Conservation (phyloP, 2,329 filamentous ascomycete species). For the Pyrenophora tritici-repentis region DNA sequence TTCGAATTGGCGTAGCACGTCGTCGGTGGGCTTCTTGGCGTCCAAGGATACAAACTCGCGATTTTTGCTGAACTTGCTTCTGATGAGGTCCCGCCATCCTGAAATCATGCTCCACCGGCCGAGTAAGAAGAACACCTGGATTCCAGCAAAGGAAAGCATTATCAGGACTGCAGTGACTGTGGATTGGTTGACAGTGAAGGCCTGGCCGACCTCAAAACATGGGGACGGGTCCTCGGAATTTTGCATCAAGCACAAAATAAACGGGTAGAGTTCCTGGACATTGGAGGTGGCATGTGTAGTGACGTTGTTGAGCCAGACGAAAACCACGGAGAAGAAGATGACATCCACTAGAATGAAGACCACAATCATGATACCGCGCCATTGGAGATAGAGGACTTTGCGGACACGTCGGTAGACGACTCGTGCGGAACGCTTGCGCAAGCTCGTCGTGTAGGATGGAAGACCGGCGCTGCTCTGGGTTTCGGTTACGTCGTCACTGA, state of each 20-base stretch:
- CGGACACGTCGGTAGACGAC: slow-evolving; percentile 87
- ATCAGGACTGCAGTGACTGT: slow-evolving; percentile 82
- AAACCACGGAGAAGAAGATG: slow-evolving; percentile 90
- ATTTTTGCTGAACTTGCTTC: slow-evolving; percentile 56
- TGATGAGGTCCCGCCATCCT: slow-evolving; percentile 75
- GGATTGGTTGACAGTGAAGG: slow-evolving; percentile 72
- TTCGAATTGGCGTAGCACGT: slow-evolving; percentile 40
- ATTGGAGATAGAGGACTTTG: slow-evolving; percentile 88
- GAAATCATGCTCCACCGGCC: slow-evolving; percentile 82
- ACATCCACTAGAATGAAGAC: slow-evolving; percentile 89
- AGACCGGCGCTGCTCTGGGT: slow-evolving; percentile 66
- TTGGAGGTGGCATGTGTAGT: slow-evolving; percentile 62
- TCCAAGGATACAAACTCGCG: slow-evolving; percentile 90
- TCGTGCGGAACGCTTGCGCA: slow-evolving; percentile 78
- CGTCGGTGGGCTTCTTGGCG: slow-evolving; percentile 55
- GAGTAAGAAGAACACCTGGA: slow-evolving; percentile 83
- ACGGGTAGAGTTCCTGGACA: slow-evolving; percentile 62
- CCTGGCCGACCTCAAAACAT: slow-evolving; percentile 66
- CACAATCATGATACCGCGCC: slow-evolving; percentile 89
- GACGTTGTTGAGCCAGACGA: slow-evolving; percentile 76
- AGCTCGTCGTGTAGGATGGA: slow-evolving; percentile 70
- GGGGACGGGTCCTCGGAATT: slow-evolving; percentile 64
- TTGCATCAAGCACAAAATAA: slow-evolving; percentile 72
- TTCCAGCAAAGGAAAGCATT: slow-evolving; percentile 78
- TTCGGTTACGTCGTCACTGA: slow-evolving; percentile 72